Conservation (phyloP, 345 rosid genomes). For the sweet orange (Citrus sinensis) region DNA sequence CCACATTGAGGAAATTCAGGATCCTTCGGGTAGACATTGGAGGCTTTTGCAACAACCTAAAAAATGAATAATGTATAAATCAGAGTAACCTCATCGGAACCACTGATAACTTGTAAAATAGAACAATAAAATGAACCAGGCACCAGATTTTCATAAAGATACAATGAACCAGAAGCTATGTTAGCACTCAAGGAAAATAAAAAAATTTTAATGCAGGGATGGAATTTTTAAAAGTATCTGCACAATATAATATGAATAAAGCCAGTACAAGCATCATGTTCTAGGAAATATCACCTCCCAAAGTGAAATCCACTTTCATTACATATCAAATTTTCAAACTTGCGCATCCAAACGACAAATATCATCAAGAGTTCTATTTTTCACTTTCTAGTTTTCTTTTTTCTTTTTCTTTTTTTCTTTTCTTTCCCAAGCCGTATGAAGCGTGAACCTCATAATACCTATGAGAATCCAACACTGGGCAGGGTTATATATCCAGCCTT, state of each 20-base stretch:
- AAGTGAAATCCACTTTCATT: neutral
- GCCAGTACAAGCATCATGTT: neutral
- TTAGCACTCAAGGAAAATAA: neutral
- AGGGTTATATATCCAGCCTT: neutral
- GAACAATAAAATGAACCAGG: constrained; percentile 5
- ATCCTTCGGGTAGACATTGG: constrained; percentile 71
- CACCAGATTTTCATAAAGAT: neutral
- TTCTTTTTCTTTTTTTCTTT: too few species aligned
- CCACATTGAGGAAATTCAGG: constrained; percentile 84
- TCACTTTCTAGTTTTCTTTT: too few species aligned
- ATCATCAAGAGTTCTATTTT: neutral
- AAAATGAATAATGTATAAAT: constrained; percentile 4
- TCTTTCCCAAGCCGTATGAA: neutral
- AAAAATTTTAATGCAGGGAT: neutral
- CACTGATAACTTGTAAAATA: constrained; percentile 1
- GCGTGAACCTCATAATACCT: neutral
- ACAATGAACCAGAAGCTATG: neutral
- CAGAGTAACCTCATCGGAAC: neutral
- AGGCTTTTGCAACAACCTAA: constrained; percentile 65
- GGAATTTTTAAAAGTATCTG: neutral
- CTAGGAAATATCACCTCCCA: neutral
- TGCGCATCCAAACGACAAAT: neutral
- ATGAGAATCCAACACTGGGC: neutral
- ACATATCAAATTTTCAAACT: neutral
- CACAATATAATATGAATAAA: neutral